Percentiles rank a stretch among this genome's conserved stretches.
Evolutionary conservation across 75 land plant species (phyloP).

Genomic region (Cunninghamia lanceolata): DNA sequence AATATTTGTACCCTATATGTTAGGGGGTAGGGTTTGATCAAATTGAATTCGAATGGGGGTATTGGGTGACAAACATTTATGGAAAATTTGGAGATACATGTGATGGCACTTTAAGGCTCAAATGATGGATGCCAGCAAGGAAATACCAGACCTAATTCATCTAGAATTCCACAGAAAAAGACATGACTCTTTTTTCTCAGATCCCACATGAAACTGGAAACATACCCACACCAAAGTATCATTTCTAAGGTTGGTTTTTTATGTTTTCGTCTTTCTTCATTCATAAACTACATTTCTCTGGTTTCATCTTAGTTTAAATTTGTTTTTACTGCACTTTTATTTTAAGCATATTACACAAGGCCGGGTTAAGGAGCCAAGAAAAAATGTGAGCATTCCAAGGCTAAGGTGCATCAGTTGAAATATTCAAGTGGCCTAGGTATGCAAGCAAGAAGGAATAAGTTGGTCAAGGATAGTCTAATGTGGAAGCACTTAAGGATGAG

Average conservation of each 20-base stretch:
- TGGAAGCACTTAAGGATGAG: no score
- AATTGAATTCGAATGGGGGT: no score
- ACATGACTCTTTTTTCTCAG: background rate
- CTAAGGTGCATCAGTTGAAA: no score
- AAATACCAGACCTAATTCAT: background rate
- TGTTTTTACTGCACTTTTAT: background rate
- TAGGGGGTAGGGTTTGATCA: no score
- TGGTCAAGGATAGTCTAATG: no score
- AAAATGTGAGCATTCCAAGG: no score
- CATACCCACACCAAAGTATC: background rate
- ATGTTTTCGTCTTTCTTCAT: background rate
- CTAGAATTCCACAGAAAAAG: background rate
- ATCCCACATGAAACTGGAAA: background rate
- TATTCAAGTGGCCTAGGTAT: no score
- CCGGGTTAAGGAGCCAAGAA: no score
- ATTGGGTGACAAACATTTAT: no score
- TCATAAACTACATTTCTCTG: background rate
- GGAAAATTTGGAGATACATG: background rate
- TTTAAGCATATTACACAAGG: background rate
- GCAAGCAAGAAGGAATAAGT: no score
- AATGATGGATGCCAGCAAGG: background rate
- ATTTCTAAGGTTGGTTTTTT: background rate
- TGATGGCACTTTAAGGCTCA: background rate
- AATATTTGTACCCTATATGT: no score
- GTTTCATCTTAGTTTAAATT: background rate